Base-by-base conservation (phyloP, 2,329 filamentous ascomycete species). In the Sclerotinia trifoliorum region DNA sequence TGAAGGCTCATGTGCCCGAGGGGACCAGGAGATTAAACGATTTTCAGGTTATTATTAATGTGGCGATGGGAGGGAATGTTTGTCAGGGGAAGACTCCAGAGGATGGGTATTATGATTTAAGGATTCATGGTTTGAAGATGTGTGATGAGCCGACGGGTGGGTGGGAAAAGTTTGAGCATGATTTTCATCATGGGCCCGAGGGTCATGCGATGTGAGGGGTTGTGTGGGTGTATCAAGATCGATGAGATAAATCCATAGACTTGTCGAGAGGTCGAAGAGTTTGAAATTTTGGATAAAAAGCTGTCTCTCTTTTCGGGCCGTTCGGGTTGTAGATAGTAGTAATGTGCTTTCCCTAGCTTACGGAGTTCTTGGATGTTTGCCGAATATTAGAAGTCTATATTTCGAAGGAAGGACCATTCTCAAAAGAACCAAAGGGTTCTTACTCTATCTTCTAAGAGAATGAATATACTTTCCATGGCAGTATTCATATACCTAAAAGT, bases 51-150 rank as follows among this genome's bases (percentile, higher is more conserved):
- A 76, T 88, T 69, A 80, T 88, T 24, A 88, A 88, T 68, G 80
- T 88, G n/a, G 86, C 86, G 1, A 87, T 88, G 83, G 86, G 86
- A 0, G 86, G 86, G 0, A 86, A 84, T 69, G 85, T 88, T 6
- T 87, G 85, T 71, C 77, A 80, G 21, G 85, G 84, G 0, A 81
- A 80, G 73, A 77, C 80, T 19, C 86, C 86, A 0, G 75, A 73
- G 0, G 81, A 87, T 71, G 86, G 86, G 0, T 76, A 78, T 29
- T 88, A 88, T 73, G 85, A 88, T 68, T 80, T 88, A 76, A 80
- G 86, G 2, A 78, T 88, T 0, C 82, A 84, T 68, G 80, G 80
- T 32, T 70, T 88, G 61, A 82, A 80, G 71, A 80, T 87, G 80
- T 80, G 79, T 44, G 83, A 84, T 55, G 83, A 83, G 73, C 83